Conservation (phyloP, 2,329 filamentous ascomycete genomes). For the Scytalidium sp. region DNA sequence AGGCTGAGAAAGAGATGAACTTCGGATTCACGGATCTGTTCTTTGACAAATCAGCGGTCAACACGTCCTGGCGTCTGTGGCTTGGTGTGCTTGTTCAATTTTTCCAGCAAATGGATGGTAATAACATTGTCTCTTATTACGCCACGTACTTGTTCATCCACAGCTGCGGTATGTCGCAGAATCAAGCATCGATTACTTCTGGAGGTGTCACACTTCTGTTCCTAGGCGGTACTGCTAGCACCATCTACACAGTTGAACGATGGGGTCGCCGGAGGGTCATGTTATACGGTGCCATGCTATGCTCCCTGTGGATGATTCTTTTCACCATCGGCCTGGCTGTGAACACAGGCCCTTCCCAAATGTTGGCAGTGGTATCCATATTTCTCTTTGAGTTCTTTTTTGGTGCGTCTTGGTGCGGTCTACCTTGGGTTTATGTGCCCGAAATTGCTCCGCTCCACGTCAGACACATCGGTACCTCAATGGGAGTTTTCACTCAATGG, state of each 20-base stretch:
- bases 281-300: conserved; percentile 21
- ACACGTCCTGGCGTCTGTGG: conserved; percentile 1
- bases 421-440: conserved; percentile 56
- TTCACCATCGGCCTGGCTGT: conserved; percentile 7
- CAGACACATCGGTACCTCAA: conserved; percentile 50
- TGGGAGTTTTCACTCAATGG: conserved; percentile 39
- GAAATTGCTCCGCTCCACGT: conserved; percentile 55
- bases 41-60: conserved; percentile 1
- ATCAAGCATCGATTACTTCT: not conserved
- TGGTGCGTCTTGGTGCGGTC: conserved; percentile 52
- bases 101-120: conserved; percentile 4
- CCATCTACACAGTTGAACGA: conserved; percentile 33
- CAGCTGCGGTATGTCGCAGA: not conserved
- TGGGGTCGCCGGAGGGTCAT: conserved; percentile 68
- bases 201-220: not conserved
- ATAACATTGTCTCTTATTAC: conserved; percentile 4
- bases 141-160: not conserved
- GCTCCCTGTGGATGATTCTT: conserved; percentile 4
- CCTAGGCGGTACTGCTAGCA: not conserved
- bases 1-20: conserved; percentile 3
- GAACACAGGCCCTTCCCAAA: conserved; percentile 1
- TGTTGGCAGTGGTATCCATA: conserved; percentile 40
- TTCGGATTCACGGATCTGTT: conserved; percentile 2
- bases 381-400: conserved; percentile 60
- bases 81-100: conserved; percentile 3